Evolutionary conservation across 352 stramenopile species (phyloP).

Genomic region (Pythium brachiatum): DNA sequence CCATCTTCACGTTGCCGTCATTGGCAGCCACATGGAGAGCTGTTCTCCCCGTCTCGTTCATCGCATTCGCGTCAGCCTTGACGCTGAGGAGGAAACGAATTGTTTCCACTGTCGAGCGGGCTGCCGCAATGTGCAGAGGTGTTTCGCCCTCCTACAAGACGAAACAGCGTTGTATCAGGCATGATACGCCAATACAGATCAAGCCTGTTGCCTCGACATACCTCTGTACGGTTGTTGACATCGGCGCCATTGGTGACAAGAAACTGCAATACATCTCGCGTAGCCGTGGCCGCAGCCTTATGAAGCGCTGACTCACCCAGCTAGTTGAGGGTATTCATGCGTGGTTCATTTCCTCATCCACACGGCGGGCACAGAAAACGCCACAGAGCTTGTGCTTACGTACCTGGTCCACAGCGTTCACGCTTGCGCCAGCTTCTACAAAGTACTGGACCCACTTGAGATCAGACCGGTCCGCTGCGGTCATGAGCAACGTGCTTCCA

Average conservation of each 20-base stretch:
- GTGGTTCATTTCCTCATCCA: too few species aligned
- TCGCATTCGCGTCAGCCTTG: neutral
- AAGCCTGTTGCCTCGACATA: neutral
- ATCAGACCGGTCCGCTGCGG: neutral
- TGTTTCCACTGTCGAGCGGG: neutral
- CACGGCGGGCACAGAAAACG: too few species aligned
- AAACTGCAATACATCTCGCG: neutral
- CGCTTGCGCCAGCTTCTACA: neutral
- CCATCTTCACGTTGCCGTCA: neutral
- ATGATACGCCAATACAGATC: too few species aligned
- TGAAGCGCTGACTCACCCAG: neutral
- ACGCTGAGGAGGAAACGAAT: neutral
- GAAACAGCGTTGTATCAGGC: too few species aligned
- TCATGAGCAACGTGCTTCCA: neutral
- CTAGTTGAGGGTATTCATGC: too few species aligned
- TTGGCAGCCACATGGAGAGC: conserved; percentile 7
- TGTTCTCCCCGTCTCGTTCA: neutral
- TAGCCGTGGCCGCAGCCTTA: neutral
- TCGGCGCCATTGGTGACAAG: neutral
- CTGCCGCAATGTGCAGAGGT: neutral
- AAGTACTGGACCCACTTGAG: neutral
- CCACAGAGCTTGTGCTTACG: too few species aligned
- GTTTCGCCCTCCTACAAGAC: neutral
- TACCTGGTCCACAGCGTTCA: neutral
- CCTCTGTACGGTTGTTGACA: neutral